A percentile compares a stretch with the other conserved stretches of the same genome.
Evolutionary conservation across 352 stramenopile genomes (phyloP).

Genomic region (Blastocystis hominis): DNA sequence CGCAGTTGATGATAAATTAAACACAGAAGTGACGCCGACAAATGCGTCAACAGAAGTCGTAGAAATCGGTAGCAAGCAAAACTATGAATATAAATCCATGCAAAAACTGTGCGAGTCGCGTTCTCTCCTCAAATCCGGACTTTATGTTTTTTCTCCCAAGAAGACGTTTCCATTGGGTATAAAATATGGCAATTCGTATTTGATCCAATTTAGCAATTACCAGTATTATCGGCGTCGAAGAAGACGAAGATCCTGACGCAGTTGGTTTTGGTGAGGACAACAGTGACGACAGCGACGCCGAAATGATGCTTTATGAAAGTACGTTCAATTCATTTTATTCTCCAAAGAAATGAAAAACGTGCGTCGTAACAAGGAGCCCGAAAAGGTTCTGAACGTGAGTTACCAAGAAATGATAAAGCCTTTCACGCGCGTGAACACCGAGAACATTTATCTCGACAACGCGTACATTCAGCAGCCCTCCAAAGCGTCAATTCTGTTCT

Average conservation of each 20-base stretch:
- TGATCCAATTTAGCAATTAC: background rate
- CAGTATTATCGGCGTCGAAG: conserved; percentile 34
- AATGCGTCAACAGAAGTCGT: background rate
- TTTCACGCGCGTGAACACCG: background rate
- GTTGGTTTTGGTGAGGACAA: background rate
- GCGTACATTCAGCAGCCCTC: conserved; percentile 40
- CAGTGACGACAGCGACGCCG: conserved; percentile 34
- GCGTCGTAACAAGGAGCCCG: conserved; percentile 22
- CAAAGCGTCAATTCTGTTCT: conserved; percentile 30
- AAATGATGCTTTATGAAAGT: conserved; percentile 30
- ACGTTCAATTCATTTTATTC: background rate
- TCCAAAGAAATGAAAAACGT: conserved; percentile 44
- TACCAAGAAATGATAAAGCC: conserved; percentile 14
- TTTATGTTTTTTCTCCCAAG: conserved; percentile 46
- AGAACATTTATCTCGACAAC: conserved; percentile 50
- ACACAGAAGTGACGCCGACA: background rate
- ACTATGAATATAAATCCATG: conserved; percentile 42
- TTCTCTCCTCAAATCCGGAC: conserved; percentile 29
- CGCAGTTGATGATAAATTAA: background rate
- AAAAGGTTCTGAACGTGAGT: background rate
- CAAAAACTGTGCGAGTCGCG: background rate
- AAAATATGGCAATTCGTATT: background rate
- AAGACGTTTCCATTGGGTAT: conserved; percentile 30
- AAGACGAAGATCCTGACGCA: conserved; percentile 10
- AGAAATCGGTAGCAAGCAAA: conserved; percentile 29